A percentile compares a stretch with the other conserved stretches of the same genome.
phyloP scores from a whole-genome alignment of 2,329 filamentous ascomycete genomes.

The Botrytis paeoniae region DNA sequence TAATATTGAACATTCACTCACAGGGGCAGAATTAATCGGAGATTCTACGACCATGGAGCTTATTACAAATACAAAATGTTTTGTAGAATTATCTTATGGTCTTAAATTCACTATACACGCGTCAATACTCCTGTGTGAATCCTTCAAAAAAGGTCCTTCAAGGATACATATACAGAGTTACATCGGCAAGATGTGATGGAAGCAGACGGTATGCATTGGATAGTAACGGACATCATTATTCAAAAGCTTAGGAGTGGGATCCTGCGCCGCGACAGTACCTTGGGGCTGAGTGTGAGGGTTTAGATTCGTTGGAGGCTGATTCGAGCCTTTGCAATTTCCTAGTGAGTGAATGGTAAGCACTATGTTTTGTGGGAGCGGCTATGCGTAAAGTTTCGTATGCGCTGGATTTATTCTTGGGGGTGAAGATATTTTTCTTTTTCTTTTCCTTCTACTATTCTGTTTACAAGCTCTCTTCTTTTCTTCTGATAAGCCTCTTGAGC shows the following conservation, averaged over 20 bases:
- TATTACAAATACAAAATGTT: background rate
- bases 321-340: background rate
- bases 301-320: background rate
- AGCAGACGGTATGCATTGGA: background rate
- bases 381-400: conserved; percentile 11
- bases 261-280: background rate
- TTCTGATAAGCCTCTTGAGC: background rate
- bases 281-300: background rate
- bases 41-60: background rate
- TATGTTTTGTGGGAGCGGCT: background rate
- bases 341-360: conserved; percentile 6
- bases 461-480: background rate
- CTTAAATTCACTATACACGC: background rate
- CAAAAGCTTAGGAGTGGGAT: background rate
- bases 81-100: background rate
- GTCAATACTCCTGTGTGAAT: background rate
- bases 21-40: background rate
- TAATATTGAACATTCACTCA: background rate
- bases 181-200: background rate
- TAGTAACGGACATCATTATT: background rate
- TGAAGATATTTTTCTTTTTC: background rate
- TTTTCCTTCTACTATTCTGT: background rate
- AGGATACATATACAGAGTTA: background rate
- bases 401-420: conserved; percentile 19
- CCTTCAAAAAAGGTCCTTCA: background rate